Percentiles rank a stretch among this genome's conserved stretches.
Conservation (phyloP, 306 rosid species). For the Pyrus pyrifolia region DNA sequence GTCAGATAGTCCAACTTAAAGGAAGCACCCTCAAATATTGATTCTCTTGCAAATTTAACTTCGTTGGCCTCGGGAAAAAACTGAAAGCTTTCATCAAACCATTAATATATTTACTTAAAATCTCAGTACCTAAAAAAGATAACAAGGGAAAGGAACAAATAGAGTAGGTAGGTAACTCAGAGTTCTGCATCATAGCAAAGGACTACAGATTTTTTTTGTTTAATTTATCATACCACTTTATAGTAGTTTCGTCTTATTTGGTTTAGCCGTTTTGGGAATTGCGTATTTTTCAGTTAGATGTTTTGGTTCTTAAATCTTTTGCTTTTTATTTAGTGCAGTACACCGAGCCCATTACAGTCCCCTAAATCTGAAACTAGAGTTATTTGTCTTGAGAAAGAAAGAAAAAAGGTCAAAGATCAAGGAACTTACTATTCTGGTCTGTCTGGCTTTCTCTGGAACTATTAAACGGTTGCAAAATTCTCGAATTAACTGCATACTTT, state of each 20-base stretch:
- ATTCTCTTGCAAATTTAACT: conserved; percentile 78
- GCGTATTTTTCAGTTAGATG: no score
- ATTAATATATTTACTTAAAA: conserved; percentile 24
- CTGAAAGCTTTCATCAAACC: conserved; percentile 37
- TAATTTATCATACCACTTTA: not conserved
- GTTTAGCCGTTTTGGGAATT: not conserved
- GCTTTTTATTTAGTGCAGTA: not conserved
- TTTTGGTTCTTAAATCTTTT: no score
- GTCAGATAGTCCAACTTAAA: conserved; percentile 90
- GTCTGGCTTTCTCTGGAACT: conserved; percentile 49
- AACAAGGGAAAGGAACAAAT: conserved; percentile 10
- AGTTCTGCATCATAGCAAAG: not conserved
- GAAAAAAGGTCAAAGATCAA: not conserved
- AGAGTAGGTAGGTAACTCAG: not conserved
- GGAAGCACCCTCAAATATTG: conserved; percentile 69
- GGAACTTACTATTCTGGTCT: conserved; percentile 76
- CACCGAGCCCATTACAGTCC: not conserved
- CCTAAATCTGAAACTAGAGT: not conserved
- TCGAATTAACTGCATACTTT: conserved; percentile 82
- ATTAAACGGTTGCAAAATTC: conserved; percentile 60
- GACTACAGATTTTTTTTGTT: not conserved
- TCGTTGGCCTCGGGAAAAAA: conserved; percentile 97
- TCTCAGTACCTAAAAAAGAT: conserved; percentile 8
- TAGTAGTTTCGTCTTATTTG: not conserved
- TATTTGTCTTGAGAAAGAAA: not conserved